A percentile compares a stretch with the other conserved stretches of the same genome.
Conservation (phyloP, 108 stramenopile genomes). For the Skeletonema costatum region DNA sequence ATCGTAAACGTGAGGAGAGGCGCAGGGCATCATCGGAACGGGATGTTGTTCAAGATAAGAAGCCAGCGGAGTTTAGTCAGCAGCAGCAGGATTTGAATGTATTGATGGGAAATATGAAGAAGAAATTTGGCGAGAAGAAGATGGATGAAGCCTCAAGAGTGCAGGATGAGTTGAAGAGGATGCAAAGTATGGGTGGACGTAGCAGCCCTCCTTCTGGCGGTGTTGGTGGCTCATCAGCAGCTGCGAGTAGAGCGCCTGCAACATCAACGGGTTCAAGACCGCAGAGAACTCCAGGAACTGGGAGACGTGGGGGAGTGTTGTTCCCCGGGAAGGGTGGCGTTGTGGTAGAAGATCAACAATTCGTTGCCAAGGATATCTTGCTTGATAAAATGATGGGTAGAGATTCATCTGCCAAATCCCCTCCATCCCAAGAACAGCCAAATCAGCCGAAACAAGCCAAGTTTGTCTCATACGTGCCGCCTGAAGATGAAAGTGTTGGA, state of each 20-base stretch:
- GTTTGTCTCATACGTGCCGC: conserved; percentile 20
- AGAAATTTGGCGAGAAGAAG: conserved; percentile 23
- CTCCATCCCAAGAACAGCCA: background rate
- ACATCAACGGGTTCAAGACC: background rate
- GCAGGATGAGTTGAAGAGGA: conserved; percentile 7
- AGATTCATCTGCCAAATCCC: conserved; percentile 2
- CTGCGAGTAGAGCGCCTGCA: background rate
- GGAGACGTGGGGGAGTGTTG: background rate
- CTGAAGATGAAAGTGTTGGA: conserved; percentile 17
- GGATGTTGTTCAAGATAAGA: conserved; percentile 21
- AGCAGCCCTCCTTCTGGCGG: background rate
- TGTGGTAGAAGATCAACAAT: conserved; percentile 22
- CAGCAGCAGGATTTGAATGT: conserved; percentile 8
- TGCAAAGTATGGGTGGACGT: conserved; percentile 1
- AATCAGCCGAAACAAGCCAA: conserved; percentile 1
- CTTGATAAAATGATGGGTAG: conserved; percentile 20
- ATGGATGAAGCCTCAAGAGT: conserved; percentile 32
- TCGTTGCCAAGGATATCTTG: conserved; percentile 27
- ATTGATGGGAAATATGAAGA: conserved; percentile 25
- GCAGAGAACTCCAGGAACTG: background rate
- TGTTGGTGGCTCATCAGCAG: background rate
- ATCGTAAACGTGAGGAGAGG: conserved; percentile 13
- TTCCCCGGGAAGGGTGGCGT: conserved; percentile 28
- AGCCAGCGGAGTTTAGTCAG: background rate
- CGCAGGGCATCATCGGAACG: conserved; percentile 22